These are phyloP conservation scores for Kregervanrija pseudodelftensis DNA, from an alignment of 805 yeast genomes.

Conservation along the genomic window DNA sequence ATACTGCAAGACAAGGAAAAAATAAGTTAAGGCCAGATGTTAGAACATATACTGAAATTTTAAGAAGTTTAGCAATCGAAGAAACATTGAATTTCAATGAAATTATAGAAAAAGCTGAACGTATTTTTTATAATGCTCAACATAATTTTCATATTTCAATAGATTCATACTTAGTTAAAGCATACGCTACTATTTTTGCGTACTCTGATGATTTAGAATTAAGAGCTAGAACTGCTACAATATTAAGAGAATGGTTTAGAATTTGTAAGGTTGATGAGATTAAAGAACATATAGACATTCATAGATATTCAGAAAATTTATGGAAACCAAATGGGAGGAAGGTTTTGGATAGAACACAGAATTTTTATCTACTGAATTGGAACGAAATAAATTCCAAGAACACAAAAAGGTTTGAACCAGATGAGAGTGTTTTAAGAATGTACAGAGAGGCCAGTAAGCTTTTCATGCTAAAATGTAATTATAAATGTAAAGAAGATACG, in stretches of 20 bases:
- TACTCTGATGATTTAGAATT: slow-evolving; percentile 21
- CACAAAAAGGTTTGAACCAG: slow-evolving; percentile 16
- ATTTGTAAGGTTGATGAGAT: slow-evolving; percentile 20
- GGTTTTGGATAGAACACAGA: background rate
- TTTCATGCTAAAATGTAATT: slow-evolving; percentile 8
- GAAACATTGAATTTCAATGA: slow-evolving; percentile 8
- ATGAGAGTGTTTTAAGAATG: slow-evolving; percentile 14
- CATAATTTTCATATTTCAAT: slow-evolving; percentile 9
- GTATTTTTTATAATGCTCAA: slow-evolving; percentile 16
- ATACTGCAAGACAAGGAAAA: slow-evolving; percentile 12
- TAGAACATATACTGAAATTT: slow-evolving; percentile 28
- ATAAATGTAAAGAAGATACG: background rate
- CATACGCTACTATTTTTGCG: slow-evolving; percentile 21
- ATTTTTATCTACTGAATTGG: background rate
- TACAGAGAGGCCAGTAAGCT: slow-evolving; percentile 14
- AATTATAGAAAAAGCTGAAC: slow-evolving; percentile 17
- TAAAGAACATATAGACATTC: slow-evolving; percentile 6
- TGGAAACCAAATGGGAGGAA: slow-evolving; percentile 1
- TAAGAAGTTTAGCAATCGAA: slow-evolving; percentile 14
- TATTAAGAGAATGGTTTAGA: slow-evolving; percentile 23
- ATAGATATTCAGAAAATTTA: background rate
- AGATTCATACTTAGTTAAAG: slow-evolving; percentile 16
- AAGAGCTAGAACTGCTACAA: slow-evolving; percentile 19
- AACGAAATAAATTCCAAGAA: slow-evolving; percentile 16
- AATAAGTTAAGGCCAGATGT: slow-evolving; percentile 24